These are phyloP conservation scores for Ganoderma boninense DNA, from an alignment of 1,284 basidiomycete genomes.

Conservation along the genomic window DNA sequence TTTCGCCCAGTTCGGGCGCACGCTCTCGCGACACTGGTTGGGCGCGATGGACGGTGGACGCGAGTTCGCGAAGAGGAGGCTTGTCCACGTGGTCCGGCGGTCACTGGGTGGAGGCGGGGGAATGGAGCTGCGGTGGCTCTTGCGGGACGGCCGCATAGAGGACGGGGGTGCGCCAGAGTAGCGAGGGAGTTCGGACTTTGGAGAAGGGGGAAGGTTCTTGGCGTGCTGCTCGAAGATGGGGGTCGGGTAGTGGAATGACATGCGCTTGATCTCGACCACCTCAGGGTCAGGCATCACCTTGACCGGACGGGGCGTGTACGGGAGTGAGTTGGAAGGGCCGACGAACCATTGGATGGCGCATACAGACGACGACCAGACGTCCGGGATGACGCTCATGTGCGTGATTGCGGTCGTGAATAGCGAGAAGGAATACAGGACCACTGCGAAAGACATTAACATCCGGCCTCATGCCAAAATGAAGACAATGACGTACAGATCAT, in stretches of 20 bases:
- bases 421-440: slow-evolving; percentile 61
- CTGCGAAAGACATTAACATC: slow-evolving; percentile 42
- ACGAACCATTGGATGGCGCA: slow-evolving; percentile 67
- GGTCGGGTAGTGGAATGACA: slow-evolving; percentile 26
- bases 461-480: not conserved
- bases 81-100: slow-evolving; percentile 31
- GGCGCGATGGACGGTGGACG: slow-evolving; percentile 25
- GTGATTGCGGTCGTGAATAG: slow-evolving; percentile 54
- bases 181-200: slow-evolving; percentile 11
- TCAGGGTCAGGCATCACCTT: slow-evolving; percentile 8
- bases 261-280: slow-evolving; percentile 27
- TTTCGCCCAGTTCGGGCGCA: slow-evolving; percentile 57
- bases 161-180: slow-evolving; percentile 24
- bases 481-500: slow-evolving; percentile 57
- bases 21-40: slow-evolving; percentile 34
- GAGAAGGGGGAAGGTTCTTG: slow-evolving; percentile 19
- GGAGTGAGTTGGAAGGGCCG: slow-evolving; percentile 17
- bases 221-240: slow-evolving; percentile 31
- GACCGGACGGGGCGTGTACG: not conserved
- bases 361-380: slow-evolving; percentile 60
- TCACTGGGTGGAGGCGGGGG: slow-evolving; percentile 12
- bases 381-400: slow-evolving; percentile 51
- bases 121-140: slow-evolving; percentile 20
- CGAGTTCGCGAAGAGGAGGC: slow-evolving; percentile 23
- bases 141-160: slow-evolving; percentile 32